Evolutionary conservation across 2,329 filamentous ascomycete genomes (phyloP).

Genomic region (Fusarium subtropicale): DNA sequence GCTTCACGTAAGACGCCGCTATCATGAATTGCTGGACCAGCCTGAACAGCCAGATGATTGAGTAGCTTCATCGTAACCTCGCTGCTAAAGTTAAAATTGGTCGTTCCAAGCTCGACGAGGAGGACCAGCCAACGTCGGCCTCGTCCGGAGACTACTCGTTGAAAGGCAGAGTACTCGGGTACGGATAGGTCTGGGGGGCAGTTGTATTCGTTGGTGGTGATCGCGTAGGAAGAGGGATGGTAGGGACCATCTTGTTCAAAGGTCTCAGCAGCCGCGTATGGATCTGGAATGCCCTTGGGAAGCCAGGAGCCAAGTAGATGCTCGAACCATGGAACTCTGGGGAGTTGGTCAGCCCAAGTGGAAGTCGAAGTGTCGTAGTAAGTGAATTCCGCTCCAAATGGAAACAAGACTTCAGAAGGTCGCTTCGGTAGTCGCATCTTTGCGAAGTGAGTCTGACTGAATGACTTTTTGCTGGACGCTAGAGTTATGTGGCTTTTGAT

Average conservation of each 20-base stretch:
- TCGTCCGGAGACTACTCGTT: conserved; percentile 59
- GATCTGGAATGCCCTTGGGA: conserved; percentile 29
- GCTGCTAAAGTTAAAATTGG: conserved; percentile 70
- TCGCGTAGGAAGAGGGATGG: conserved; percentile 65
- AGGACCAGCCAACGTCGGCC: conserved; percentile 62
- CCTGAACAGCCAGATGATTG: conserved; percentile 64
- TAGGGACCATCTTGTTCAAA: conserved; percentile 2
- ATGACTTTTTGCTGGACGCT: conserved; percentile 44
- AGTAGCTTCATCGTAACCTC: conserved; percentile 63
- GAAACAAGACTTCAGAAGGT: conserved; percentile 19
- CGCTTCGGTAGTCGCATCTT: conserved; percentile 30
- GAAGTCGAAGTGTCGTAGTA: conserved; percentile 29
- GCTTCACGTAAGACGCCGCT: conserved; percentile 55
- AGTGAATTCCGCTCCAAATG: conserved; percentile 32
- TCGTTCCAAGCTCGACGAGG: conserved; percentile 62
- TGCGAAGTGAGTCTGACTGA: conserved; percentile 46
- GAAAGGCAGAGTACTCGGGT: conserved; percentile 66
- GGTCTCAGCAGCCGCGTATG: conserved; percentile 1
- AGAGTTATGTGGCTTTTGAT: not conserved
- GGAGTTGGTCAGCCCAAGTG: conserved; percentile 32
- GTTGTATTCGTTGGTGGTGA: conserved; percentile 61
- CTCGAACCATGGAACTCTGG: conserved; percentile 7
- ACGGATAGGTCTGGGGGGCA: conserved; percentile 60
- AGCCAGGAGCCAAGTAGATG: conserved; percentile 45
- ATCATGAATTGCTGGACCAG: conserved; percentile 58